Conservation (phyloP, 495 filamentous ascomycete genomes). For the Tuber brumale region DNA sequence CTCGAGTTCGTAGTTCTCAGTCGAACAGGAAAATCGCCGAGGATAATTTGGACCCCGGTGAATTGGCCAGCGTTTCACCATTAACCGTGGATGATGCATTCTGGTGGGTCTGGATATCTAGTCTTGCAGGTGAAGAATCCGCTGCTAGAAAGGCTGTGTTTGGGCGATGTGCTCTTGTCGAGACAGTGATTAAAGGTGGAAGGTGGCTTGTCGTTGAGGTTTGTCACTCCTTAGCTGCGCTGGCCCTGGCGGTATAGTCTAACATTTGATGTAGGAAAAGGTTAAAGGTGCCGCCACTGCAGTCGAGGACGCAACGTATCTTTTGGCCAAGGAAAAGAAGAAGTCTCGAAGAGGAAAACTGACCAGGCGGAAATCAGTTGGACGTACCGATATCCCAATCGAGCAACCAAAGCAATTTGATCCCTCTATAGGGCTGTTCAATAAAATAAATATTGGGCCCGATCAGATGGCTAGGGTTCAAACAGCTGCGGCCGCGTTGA, state of each 20-base stretch:
- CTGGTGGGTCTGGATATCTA: slow-evolving; percentile 99
- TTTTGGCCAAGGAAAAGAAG: slow-evolving; percentile 77
- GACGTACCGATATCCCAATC: slow-evolving; percentile 22
- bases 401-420: slow-evolving; percentile 35
- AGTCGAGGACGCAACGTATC: slow-evolving; percentile 74
- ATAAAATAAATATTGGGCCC: slow-evolving; percentile 81
- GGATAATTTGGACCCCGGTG: slow-evolving; percentile 75
- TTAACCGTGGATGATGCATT: slow-evolving; percentile 92
- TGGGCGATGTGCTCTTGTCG: slow-evolving; percentile 84
- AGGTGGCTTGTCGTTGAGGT: slow-evolving; percentile 68
- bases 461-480: slow-evolving; percentile 92
- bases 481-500: slow-evolving; percentile 73
- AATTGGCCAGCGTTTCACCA: slow-evolving; percentile 80
- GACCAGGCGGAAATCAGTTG: slow-evolving; percentile 36
- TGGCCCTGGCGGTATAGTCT: neutral
- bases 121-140: slow-evolving; percentile 84
- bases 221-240: neutral
- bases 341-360: slow-evolving; percentile 35
- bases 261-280: slow-evolving; percentile 69
- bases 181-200: slow-evolving; percentile 72
- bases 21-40: slow-evolving; percentile 66
- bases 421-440: slow-evolving; percentile 46
- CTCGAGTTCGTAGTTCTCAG: slow-evolving; percentile 75
- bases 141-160: slow-evolving; percentile 80
- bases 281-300: slow-evolving; percentile 86